These are phyloP conservation scores for Acrasis kona DNA, from an alignment of 78 protist species.

Conservation along the genomic window DNA sequence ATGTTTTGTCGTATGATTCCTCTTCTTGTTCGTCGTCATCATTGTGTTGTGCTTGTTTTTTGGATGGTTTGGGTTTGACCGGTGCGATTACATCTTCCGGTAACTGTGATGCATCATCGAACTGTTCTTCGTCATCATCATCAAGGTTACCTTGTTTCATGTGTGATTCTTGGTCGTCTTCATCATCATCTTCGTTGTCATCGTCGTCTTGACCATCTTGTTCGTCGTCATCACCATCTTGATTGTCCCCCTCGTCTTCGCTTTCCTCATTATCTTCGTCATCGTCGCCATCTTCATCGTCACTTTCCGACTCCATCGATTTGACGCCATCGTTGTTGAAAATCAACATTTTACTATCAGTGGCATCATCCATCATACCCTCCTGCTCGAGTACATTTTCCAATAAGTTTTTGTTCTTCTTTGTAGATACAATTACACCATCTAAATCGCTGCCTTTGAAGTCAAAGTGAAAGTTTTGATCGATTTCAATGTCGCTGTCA, in stretches of 20 bases:
- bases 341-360: no score
- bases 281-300: neutral
- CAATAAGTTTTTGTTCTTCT: no score
- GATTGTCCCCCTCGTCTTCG: conserved; percentile 7
- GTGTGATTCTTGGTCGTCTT: conserved; percentile 4
- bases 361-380: no score
- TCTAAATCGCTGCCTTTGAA: no score
- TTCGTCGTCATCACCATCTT: conserved; percentile 1
- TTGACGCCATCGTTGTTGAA: neutral
- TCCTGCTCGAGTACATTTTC: no score
- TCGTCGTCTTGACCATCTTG: neutral
- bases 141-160: conserved; percentile 9
- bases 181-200: conserved; percentile 12
- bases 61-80: no score
- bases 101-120: no score
- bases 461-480: no score
- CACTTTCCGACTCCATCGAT: conserved; percentile 1
- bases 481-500: no score
- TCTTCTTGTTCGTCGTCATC: neutral
- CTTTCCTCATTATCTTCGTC: neutral
- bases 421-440: no score
- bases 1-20: neutral
- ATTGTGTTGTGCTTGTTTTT: neutral
- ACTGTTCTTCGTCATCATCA: neutral
- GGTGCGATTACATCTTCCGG: no score